Conservation (phyloP, 73 alveolate species). For the Breviolum minutum region DNA sequence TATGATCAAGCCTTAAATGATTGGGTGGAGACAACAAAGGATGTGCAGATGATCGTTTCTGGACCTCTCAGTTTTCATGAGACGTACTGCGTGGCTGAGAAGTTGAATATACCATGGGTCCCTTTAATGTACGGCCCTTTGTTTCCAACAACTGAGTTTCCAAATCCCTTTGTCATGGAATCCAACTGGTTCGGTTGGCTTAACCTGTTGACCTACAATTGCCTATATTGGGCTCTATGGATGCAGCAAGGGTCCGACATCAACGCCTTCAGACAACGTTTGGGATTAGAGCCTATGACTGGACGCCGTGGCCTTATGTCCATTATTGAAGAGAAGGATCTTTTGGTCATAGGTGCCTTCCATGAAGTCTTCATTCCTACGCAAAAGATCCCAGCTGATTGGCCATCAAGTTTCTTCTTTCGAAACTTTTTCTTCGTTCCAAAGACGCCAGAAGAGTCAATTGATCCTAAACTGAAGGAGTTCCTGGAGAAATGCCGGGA, state of each 20-base stretch:
- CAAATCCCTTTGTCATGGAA: conserved; percentile 92
- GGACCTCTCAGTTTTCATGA: conserved; percentile 61
- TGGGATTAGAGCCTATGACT: conserved; percentile 29
- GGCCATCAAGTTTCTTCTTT: conserved; percentile 69
- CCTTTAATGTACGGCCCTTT: conserved; percentile 73
- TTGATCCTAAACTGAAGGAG: background rate
- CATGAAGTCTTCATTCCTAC: conserved; percentile 59
- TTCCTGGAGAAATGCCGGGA: conserved; percentile 3
- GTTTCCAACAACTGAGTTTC: conserved; percentile 72
- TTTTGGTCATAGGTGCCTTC: conserved; percentile 66
- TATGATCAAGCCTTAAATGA: conserved; percentile 51
- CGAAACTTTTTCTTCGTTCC: conserved; percentile 13
- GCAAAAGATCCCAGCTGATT: conserved; percentile 27
- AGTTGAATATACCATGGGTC: conserved; percentile 65
- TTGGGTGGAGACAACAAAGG: conserved; percentile 75
- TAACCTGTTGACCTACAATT: conserved; percentile 60
- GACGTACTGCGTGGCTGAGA: conserved; percentile 77
- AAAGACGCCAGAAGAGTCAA: background rate
- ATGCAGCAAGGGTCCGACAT: conserved; percentile 52
- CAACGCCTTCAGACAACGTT: conserved; percentile 44
- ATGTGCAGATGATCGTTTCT: conserved; percentile 58
- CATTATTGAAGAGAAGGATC: conserved; percentile 70
- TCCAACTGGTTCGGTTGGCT: conserved; percentile 93
- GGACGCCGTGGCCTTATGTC: conserved; percentile 40
- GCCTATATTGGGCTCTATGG: conserved; percentile 87